Evolutionary conservation across 257 asterid species (phyloP).

Genomic region (Lantana camara): DNA sequence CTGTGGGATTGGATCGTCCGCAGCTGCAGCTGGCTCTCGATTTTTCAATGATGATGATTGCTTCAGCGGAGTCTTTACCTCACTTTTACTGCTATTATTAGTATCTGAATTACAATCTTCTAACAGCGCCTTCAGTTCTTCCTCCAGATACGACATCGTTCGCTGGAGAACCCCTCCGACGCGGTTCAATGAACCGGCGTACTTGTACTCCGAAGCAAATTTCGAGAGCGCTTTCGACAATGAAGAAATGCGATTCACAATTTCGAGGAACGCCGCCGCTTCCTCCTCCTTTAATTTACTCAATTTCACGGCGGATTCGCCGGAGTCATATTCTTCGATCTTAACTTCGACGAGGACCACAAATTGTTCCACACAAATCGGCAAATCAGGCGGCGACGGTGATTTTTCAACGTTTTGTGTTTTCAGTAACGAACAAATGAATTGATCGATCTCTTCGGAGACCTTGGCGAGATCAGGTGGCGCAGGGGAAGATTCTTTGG

Average conservation of each 20-base stretch:
- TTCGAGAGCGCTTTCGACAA: constrained; percentile 36
- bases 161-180: constrained; percentile 65
- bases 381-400: constrained; percentile 47
- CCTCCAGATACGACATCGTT: constrained; percentile 73
- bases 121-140: constrained; percentile 59
- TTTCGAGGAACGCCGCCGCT: constrained; percentile 45
- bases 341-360: constrained; percentile 62
- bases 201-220: constrained; percentile 55
- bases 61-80: constrained; percentile 28
- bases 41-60: constrained; percentile 25
- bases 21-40: constrained; percentile 26
- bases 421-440: constrained; percentile 40
- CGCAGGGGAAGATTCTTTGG: constrained; percentile 34
- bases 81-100: background rate
- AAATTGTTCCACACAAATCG: constrained; percentile 69
- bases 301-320: constrained; percentile 52
- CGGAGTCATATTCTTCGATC: constrained; percentile 52
- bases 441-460: constrained; percentile 61
- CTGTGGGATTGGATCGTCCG: constrained; percentile 9
- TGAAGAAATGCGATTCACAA: constrained; percentile 46
- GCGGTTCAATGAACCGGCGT: constrained; percentile 60
- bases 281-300: constrained; percentile 48
- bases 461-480: constrained; percentile 75
- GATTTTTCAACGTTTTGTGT: constrained; percentile 23
- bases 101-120: constrained; percentile 44